Evolutionary conservation across 1,284 basidiomycete species (phyloP).

Genomic region (Malassezia furfur): DNA sequence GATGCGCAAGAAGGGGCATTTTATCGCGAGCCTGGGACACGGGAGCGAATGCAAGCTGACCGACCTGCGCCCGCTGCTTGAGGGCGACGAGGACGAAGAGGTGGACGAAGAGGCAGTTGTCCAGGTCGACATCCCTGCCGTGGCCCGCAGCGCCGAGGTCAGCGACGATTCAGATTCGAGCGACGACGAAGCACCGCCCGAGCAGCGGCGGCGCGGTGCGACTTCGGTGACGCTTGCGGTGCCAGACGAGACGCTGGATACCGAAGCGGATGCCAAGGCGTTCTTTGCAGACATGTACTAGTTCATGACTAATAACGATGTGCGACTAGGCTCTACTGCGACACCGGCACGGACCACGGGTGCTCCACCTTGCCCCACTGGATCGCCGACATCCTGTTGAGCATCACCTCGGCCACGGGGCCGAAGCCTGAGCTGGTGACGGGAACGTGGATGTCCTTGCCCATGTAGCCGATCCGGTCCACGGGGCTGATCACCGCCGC

Average conservation of each 20-base stretch:
- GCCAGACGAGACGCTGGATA: neutral
- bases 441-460: slow-evolving; percentile 72
- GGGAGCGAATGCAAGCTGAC: slow-evolving; percentile 77
- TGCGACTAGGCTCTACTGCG: neutral
- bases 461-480: slow-evolving; percentile 67
- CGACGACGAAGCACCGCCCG: neutral
- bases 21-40: slow-evolving; percentile 88
- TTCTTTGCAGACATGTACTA: slow-evolving; percentile 16
- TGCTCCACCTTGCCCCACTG: slow-evolving; percentile 76
- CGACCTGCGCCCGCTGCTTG: slow-evolving; percentile 61
- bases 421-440: slow-evolving; percentile 81
- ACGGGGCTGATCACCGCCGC: slow-evolving; percentile 55
- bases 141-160: slow-evolving; percentile 1
- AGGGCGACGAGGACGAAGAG: slow-evolving; percentile 24
- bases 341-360: slow-evolving; percentile 59
- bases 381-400: slow-evolving; percentile 75
- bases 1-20: slow-evolving; percentile 61
- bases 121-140: neutral
- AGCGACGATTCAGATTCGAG: slow-evolving; percentile 3
- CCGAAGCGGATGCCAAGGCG: neutral
- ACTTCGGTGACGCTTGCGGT: neutral
- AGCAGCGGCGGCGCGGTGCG: neutral
- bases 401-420: slow-evolving; percentile 67
- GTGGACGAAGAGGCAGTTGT: slow-evolving; percentile 17
- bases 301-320: neutral